phyloP scores from a whole-genome alignment of 2,329 filamentous ascomycete genomes.

The Fusarium guadeloupense region DNA sequence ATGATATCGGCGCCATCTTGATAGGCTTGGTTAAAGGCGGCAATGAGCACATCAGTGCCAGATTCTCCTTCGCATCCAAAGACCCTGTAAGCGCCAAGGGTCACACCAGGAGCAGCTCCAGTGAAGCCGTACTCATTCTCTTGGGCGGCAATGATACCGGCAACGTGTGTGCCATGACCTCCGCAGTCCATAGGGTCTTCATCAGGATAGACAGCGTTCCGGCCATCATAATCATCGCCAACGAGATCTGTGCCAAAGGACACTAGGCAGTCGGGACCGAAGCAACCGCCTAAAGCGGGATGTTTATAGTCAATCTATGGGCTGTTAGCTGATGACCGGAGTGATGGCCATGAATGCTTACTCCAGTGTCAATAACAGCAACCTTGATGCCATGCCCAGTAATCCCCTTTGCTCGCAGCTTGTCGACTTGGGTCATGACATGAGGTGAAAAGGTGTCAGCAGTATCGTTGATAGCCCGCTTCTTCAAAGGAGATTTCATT shows the following conservation, averaged over 20 bases:
- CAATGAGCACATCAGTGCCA: constrained; percentile 62
- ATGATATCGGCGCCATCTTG: constrained; percentile 65
- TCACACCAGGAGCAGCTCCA: constrained; percentile 63
- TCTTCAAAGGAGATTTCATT: neutral
- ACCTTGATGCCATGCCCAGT: constrained; percentile 60
- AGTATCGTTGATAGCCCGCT: neutral
- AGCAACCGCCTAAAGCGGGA: constrained; percentile 68
- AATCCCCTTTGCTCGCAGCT: constrained; percentile 55
- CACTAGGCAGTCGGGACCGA: constrained; percentile 65
- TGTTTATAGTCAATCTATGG: constrained; percentile 65
- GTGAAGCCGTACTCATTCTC: constrained; percentile 59
- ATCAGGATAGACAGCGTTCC: constrained; percentile 47
- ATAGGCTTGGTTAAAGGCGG: constrained; percentile 64
- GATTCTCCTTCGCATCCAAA: neutral
- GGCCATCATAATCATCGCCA: constrained; percentile 51
- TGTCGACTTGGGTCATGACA: constrained; percentile 62
- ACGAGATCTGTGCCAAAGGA: constrained; percentile 63
- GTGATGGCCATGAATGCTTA: neutral
- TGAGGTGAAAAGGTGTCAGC: constrained; percentile 47
- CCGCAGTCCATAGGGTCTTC: constrained; percentile 58
- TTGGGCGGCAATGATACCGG: constrained; percentile 68
- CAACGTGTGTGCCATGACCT: constrained; percentile 66
- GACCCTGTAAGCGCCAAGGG: constrained; percentile 59
- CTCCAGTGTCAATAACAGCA: constrained; percentile 60
- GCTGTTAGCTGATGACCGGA: neutral